A percentile compares a stretch with the other conserved stretches of the same genome.
Evolutionary conservation across 1,139 yeast genomes (phyloP).

Genomic region (Geotrichum citri-aurantii): DNA sequence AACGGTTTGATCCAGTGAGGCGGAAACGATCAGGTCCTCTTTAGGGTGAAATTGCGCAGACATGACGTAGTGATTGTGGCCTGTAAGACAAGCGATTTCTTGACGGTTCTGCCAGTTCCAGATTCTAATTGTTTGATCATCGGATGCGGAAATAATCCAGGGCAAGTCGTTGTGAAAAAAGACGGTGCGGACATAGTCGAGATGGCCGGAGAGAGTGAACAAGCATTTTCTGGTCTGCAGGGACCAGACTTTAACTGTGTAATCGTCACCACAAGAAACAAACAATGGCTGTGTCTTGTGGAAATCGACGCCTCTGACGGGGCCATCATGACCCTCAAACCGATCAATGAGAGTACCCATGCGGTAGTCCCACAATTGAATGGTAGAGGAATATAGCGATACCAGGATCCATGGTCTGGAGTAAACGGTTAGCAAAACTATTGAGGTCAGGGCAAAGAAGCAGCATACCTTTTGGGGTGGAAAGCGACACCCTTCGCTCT

Average conservation of each 20-base stretch:
- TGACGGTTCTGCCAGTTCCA: constrained; percentile 99
- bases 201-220: constrained; percentile 82
- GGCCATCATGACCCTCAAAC: constrained; percentile 97
- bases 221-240: constrained; percentile 84
- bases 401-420: constrained; percentile 91
- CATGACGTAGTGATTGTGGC: constrained; percentile 98
- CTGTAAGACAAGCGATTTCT: constrained; percentile 94
- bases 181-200: constrained; percentile 92
- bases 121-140: constrained; percentile 96
- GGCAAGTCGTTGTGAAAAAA: constrained; percentile 95
- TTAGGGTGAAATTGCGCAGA: constrained; percentile 96
- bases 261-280: constrained; percentile 97
- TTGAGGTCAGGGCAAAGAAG: neutral
- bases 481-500: constrained; percentile 98
- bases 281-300: constrained; percentile 97
- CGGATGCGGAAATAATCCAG: constrained; percentile 94
- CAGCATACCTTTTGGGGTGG: constrained; percentile 68
- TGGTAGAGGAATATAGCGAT: constrained; percentile 88
- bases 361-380: constrained; percentile 98
- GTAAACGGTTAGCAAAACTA: neutral
- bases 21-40: constrained; percentile 90
- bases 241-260: constrained; percentile 94
- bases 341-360: constrained; percentile 97
- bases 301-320: constrained; percentile 91
- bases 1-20: constrained; percentile 97